These are phyloP conservation scores for Penicillium sp. DNA, from an alignment of 2,329 filamentous ascomycete species.

Conservation along the genomic window DNA sequence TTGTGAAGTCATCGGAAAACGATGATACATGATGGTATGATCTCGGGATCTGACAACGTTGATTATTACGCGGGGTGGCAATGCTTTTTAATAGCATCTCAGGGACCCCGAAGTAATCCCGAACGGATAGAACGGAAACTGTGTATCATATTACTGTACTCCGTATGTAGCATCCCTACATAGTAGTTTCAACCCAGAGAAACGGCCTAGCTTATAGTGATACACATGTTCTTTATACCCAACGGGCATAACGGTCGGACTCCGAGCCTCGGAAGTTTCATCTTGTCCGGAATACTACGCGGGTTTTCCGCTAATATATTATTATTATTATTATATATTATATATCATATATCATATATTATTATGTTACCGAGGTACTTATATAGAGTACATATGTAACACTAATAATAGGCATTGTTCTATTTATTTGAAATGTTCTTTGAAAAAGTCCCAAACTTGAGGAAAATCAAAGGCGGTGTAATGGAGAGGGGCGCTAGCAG, in stretches of 20 bases:
- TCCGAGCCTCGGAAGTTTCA: slow-evolving; percentile 4
- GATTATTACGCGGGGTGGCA: neutral
- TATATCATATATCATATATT: neutral
- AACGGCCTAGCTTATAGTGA: neutral
- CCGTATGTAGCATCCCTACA: neutral
- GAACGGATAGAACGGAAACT: neutral
- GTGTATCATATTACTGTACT: neutral
- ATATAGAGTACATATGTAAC: neutral
- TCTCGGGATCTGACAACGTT: neutral
- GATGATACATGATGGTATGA: neutral
- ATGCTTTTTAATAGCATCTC: neutral
- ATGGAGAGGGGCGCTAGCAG: neutral
- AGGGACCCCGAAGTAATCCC: slow-evolving; percentile 1
- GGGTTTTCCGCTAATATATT: neutral
- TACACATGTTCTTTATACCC: neutral
- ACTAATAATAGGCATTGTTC: neutral
- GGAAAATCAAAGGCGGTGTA: slow-evolving; percentile 1
- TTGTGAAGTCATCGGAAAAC: neutral
- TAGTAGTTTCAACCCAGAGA: neutral
- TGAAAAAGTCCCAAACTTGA: neutral
- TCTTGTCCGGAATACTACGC: neutral
- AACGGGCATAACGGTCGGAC: neutral
- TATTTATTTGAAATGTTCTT: neutral
- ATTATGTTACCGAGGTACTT: neutral
- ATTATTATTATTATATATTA: neutral